Evolutionary conservation across 1,284 basidiomycete genomes (phyloP), one percentile per base, ranked within the genome.

Genomic region (Pisolithus thermaeus): DNA sequence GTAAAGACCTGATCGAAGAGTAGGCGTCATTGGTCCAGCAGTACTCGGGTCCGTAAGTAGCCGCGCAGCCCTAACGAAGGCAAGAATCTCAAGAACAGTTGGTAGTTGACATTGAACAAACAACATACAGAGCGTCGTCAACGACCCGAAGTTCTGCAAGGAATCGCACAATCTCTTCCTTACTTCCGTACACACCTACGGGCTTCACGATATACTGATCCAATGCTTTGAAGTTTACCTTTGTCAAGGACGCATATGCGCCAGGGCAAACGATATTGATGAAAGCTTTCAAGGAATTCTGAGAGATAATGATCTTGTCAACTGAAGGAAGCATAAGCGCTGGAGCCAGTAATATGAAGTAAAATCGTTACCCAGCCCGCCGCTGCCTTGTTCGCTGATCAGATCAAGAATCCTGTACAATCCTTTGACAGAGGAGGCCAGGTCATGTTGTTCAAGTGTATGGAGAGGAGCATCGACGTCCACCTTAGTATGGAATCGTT

Each of bases 131-230:
- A 1, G 60, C 48, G 2, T 70, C 61, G 48, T 74, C 63, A 8
- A 80, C 58, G 7, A 64, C 63, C 8, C 52, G 61, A 3, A 72
- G 59, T 11, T 64, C 58, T 9, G 55, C 45, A 2, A 84, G 56
- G 51, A 80, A 75, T 8, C 68, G 60, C 6, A 76, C 69, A 7
- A 84, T 76, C 52, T 76, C 71, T 0, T 64, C 57, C 56, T 73
- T 76, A 60, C 74, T 76, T 1, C 81, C 82, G 50, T 82, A 84
- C 2, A 83, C 52, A 0, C 82, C 82, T 1, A 81, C 57, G 4
- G 78, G 78, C 52, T 74, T 73, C 47, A 81, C 60, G 9, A 55
- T 46, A 11, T 72, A 55, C 4, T 64, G 55, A 51, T 82, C 78
- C 2, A 83, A 68, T 0, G 65, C 56, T 30, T 71, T 70, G 62